Evolutionary conservation across 768 basidiomycete genomes (phyloP).

Genomic region (Chlorophyllum brunneum): DNA sequence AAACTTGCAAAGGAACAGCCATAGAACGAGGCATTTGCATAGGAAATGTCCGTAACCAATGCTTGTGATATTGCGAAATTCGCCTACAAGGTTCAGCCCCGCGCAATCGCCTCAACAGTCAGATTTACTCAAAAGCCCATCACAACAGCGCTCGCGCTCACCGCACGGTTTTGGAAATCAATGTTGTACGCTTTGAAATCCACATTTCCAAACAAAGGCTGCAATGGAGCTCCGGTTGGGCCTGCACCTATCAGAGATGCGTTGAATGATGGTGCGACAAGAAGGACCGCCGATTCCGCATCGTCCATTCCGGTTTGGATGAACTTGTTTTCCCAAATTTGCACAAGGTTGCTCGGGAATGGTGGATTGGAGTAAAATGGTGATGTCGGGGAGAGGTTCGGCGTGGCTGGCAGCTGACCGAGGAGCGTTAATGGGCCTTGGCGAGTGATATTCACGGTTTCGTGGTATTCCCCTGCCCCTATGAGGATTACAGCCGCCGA

Average conservation of each 20-base stretch:
- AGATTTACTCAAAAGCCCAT: no score
- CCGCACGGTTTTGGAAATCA: conserved; percentile 64
- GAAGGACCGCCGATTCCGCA: conserved; percentile 54
- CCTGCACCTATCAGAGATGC: conserved; percentile 60
- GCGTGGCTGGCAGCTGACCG: conserved; percentile 26
- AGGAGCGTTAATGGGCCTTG: conserved; percentile 51
- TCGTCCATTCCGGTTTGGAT: conserved; percentile 45
- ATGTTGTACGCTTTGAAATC: conserved; percentile 68
- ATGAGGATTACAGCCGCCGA: conserved; percentile 48
- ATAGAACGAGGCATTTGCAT: conserved; percentile 67
- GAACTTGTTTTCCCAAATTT: conserved; percentile 47
- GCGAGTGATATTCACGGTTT: conserved; percentile 55
- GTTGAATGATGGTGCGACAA: conserved; percentile 52
- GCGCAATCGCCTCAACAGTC: no score
- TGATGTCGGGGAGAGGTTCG: background rate
- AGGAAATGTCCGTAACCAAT: conserved; percentile 56
- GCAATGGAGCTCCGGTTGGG: conserved; percentile 50
- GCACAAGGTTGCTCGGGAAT: conserved; percentile 49
- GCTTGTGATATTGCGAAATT: conserved; percentile 61
- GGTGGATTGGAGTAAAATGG: conserved; percentile 30
- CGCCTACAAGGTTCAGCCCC: conserved; percentile 31
- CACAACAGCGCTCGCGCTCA: conserved; percentile 25
- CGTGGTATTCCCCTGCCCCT: conserved; percentile 55
- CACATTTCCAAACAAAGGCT: conserved; percentile 46
- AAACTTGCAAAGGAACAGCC: conserved; percentile 57